Evolutionary conservation across 2,329 filamentous ascomycete species (phyloP), one percentile per base, ranked within the genome.

Genomic region (Epicoccum nigrum): DNA sequence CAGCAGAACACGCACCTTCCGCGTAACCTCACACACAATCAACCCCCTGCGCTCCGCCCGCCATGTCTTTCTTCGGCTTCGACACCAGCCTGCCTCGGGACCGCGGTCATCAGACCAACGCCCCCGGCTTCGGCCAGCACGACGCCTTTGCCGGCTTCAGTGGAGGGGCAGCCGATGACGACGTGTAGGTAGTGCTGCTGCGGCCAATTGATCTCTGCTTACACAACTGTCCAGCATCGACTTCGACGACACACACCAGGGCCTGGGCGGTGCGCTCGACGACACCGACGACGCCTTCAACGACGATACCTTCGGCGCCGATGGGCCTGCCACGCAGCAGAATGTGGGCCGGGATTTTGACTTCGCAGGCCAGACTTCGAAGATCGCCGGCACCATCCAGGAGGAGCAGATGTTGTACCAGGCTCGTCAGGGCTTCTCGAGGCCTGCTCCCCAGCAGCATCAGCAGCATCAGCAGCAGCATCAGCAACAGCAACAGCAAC

Each of bases 231-330:
- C 86, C 63, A 88, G 86, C 47, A 83, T 89, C 65, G 89, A 97
- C 65, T 99, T 97, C 64, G 94, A 99, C 65, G 92, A 99, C 70
- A 97, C 93, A 30, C 97, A 97, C 71, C 94, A 99, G 74, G 93
- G 93, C 15, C 81, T 99, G 32, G 94, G 92, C 49, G 89, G 96
- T 69, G 86, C 89, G 73, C 86, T 99, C 28, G 87, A 96, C 66
- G 93, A 99, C 71, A 87, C 89, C 16, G 90, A 93, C 67, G 94
- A 99, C 79, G 91, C 84, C 42, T 91, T 97, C 81, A 99, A 99
- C 74, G 91, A 97, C 65, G 94, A 97, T 71, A 99, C 94, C 2
- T 99, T 99, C 50, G 81, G 79, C 51, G 81, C 79, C 51, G 76
- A 74, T 49, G 76, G 74, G 28, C 76, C 79, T 23, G 79, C 72